Percentiles rank a stretch among this genome's conserved stretches.
These are phyloP conservation scores for Triticum turgidum DNA, from an alignment of 176 grass and related monocot species.

Conservation along the genomic window DNA sequence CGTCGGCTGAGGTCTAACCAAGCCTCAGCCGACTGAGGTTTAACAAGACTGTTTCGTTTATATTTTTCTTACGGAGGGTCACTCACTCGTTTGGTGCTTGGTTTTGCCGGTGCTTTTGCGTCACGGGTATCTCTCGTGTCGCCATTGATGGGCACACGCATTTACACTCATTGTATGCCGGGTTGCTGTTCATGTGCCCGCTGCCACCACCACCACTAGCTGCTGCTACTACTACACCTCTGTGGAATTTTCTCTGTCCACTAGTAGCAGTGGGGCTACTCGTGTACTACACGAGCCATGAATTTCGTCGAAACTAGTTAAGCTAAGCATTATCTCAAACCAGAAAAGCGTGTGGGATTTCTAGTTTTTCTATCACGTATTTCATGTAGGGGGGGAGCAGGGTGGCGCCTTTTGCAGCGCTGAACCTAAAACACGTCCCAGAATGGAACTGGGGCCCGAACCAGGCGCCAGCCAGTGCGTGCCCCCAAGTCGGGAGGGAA, in stretches of 20 bases:
- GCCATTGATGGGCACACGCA: constrained; percentile 34
- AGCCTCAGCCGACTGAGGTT: too few species aligned
- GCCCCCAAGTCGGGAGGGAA: too few species aligned
- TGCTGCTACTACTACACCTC: too few species aligned
- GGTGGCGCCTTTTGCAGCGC: neutral
- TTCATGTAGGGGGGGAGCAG: neutral
- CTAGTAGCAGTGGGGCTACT: too few species aligned
- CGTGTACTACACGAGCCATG: too few species aligned
- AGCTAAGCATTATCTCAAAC: too few species aligned
- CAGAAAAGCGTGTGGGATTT: too few species aligned
- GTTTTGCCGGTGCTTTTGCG: neutral
- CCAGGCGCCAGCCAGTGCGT: neutral
- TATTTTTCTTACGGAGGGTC: neutral
- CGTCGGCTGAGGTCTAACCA: too few species aligned
- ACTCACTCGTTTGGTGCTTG: too few species aligned
- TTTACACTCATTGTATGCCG: neutral
- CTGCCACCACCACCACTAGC: constrained; percentile 4
- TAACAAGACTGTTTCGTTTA: neutral
- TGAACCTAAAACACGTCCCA: constrained; percentile 35
- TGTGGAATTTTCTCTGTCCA: neutral
- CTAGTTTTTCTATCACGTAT: neutral
- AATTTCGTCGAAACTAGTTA: too few species aligned
- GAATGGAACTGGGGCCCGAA: neutral
- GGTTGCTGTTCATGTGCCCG: neutral
- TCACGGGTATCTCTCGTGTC: constrained; percentile 29